Conservation (phyloP, 768 basidiomycete species). For the Tubosaeta sp. region DNA sequence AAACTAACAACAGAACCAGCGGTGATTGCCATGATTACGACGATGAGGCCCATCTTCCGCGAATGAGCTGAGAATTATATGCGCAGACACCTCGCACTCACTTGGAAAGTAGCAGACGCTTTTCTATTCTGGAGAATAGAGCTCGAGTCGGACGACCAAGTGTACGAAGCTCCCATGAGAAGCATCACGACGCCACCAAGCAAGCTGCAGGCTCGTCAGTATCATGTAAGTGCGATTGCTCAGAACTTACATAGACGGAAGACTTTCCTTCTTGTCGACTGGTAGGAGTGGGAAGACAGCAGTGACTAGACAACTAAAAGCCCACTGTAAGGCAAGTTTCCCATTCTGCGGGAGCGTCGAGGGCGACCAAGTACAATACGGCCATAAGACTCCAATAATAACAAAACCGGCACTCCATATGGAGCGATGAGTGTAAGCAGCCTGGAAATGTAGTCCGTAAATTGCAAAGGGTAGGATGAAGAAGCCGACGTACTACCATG, state of each 20-base stretch:
- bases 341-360: slow-evolving; percentile 24
- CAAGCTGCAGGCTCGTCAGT: slow-evolving; percentile 32
- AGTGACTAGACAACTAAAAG: slow-evolving; percentile 45
- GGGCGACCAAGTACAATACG: slow-evolving; percentile 46
- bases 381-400: slow-evolving; percentile 63
- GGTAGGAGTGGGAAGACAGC: slow-evolving; percentile 67
- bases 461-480: background rate
- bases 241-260: slow-evolving; percentile 52
- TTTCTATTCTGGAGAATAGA: background rate
- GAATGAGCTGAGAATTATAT: background rate
- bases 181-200: slow-evolving; percentile 47
- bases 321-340: slow-evolving; percentile 41
- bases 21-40: slow-evolving; percentile 49
- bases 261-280: slow-evolving; percentile 67
- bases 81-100: slow-evolving; percentile 2
- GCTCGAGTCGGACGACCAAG: slow-evolving; percentile 3
- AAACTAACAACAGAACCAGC: slow-evolving; percentile 54
- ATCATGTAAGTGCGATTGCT: background rate
- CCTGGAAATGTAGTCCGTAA: slow-evolving; percentile 33
- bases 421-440: slow-evolving; percentile 64
- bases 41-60: slow-evolving; percentile 42
- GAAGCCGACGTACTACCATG: slow-evolving; percentile 61
- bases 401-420: slow-evolving; percentile 70
- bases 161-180: slow-evolving; percentile 27
- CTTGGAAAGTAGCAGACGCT: slow-evolving; percentile 19